Percentiles rank a stretch among this genome's conserved stretches.
Conservation (phyloP, 108 stramenopile genomes). For the Nitzschia sp. region DNA sequence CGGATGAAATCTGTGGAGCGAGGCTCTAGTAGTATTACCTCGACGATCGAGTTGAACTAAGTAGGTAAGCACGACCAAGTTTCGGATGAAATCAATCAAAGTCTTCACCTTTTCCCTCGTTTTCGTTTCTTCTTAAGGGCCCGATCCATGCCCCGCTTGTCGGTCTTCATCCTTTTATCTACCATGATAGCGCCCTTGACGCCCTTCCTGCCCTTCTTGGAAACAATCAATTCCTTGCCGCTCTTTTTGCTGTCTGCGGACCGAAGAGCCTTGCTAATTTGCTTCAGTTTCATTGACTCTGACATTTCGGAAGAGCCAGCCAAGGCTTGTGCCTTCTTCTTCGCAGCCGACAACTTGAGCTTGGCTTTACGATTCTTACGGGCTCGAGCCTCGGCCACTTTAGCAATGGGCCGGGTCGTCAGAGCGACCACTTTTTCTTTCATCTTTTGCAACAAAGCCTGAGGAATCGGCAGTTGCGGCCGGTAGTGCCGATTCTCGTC, state of each 20-base stretch:
- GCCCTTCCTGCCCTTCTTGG: slow-evolving; percentile 76
- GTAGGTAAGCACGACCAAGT: too few relatives aligned
- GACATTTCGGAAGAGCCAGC: slow-evolving; percentile 92
- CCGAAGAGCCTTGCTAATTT: slow-evolving; percentile 93
- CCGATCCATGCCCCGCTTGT: slow-evolving; percentile 81
- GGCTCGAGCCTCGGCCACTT: slow-evolving; percentile 98
- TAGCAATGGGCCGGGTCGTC: slow-evolving; percentile 93
- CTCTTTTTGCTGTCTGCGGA: slow-evolving; percentile 70
- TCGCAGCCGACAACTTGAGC: slow-evolving; percentile 86
- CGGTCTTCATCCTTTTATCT: slow-evolving; percentile 95
- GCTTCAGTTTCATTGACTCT: slow-evolving; percentile 96
- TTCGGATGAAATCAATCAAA: slow-evolving; percentile 79
- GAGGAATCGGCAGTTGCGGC: slow-evolving; percentile 96
- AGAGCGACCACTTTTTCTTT: slow-evolving; percentile 87
- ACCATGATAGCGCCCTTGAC: slow-evolving; percentile 93
- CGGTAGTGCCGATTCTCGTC: slow-evolving; percentile 96
- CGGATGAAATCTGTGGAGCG: too few relatives aligned
- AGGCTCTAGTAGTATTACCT: too few relatives aligned
- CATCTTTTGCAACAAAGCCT: slow-evolving; percentile 94
- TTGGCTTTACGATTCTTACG: slow-evolving; percentile 90
- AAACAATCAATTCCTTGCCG: slow-evolving; percentile 91
- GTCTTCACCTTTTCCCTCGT: slow-evolving; percentile 79
- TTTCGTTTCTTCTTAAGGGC: slow-evolving; percentile 86
- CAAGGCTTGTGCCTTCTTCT: slow-evolving; percentile 93
- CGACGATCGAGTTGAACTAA: too few relatives aligned